These are phyloP conservation scores for Populus pruinosa DNA, from an alignment of 345 rosid species.

Conservation along the genomic window DNA sequence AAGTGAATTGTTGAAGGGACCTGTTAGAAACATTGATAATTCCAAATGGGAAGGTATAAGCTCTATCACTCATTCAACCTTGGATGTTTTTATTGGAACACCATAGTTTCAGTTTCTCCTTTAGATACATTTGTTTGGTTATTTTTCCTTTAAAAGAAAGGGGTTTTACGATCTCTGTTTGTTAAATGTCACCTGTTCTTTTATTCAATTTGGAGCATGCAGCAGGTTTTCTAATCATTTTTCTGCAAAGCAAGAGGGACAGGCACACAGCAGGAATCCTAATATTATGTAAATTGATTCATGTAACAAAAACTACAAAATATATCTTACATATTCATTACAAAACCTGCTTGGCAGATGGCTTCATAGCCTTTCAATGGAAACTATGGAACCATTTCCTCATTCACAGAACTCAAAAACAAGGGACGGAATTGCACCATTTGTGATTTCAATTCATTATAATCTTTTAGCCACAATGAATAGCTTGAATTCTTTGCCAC, in stretches of 20 bases:
- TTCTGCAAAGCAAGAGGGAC: background rate
- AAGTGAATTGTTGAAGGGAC: constrained; percentile 61
- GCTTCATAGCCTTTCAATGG: background rate
- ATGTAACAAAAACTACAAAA: background rate
- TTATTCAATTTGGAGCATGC: background rate
- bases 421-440: background rate
- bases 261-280: background rate
- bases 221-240: background rate
- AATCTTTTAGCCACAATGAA: constrained; percentile 46
- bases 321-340: background rate
- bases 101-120: background rate
- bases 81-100: background rate
- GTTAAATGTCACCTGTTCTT: background rate
- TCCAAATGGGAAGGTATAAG: constrained; percentile 22
- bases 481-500: constrained; percentile 64
- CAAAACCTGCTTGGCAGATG: background rate
- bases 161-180: background rate
- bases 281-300: background rate
- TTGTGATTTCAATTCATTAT: constrained; percentile 31
- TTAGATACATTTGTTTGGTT: background rate
- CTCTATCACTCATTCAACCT: background rate
- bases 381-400: constrained; percentile 27
- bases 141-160: background rate
- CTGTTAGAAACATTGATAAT: constrained; percentile 50
- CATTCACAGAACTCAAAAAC: constrained; percentile 20